phyloP scores from a whole-genome alignment of 805 yeast genomes.

The Metschnikowia kunwiensis region DNA sequence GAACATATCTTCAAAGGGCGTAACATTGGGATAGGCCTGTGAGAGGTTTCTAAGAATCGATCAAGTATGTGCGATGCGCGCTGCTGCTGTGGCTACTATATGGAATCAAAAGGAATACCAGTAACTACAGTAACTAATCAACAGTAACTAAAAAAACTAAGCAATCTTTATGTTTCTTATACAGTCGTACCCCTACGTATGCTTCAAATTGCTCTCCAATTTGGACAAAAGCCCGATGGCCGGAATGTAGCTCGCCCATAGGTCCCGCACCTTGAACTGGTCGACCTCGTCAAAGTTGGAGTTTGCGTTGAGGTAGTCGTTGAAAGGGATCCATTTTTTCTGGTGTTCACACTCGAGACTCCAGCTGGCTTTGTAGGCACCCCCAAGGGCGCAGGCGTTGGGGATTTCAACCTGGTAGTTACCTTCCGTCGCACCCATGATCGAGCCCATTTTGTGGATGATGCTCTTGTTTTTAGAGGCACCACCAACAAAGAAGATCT shows the following conservation, averaged over 20 bases:
- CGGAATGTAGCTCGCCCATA: constrained; percentile 49
- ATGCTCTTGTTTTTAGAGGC: constrained; percentile 72
- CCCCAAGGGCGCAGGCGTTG: constrained; percentile 91
- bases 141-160: no score
- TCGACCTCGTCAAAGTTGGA: constrained; percentile 50
- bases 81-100: no score
- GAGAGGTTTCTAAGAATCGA: no score
- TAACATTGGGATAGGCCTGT: neutral
- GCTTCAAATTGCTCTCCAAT: constrained; percentile 34
- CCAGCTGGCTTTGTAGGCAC: constrained; percentile 85
- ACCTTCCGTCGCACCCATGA: constrained; percentile 65
- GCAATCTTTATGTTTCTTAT: no score
- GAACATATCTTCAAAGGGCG: no score
- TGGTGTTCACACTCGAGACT: constrained; percentile 39
- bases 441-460: constrained; percentile 63
- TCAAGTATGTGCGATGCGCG: no score
- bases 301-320: constrained; percentile 32
- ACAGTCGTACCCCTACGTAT: no score
- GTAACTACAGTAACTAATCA: no score
- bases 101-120: no score
- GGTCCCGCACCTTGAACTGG: constrained; percentile 33
- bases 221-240: constrained; percentile 52
- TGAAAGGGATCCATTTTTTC: constrained; percentile 41
- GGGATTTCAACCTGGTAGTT: constrained; percentile 71
- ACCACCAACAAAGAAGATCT: constrained; percentile 83